A percentile compares a stretch with the other conserved stretches of the same genome.
Evolutionary conservation across 2,329 filamentous ascomycete genomes (phyloP).

Genomic region (Talaromyces sp.): DNA sequence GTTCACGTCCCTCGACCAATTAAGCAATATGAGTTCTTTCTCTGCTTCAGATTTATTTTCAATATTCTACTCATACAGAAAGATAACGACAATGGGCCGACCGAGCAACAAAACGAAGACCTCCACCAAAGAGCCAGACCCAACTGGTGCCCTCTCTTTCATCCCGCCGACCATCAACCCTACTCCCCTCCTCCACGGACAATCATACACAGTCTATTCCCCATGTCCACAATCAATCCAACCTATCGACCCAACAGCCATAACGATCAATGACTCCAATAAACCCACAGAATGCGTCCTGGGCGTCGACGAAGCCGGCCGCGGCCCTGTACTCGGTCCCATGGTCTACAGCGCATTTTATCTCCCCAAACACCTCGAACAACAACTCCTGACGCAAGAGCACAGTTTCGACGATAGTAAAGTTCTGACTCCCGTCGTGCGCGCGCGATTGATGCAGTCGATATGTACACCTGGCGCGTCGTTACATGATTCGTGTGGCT

Average conservation of each 20-base stretch:
- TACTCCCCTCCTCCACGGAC: slow-evolving; percentile 57
- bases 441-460: slow-evolving; percentile 65
- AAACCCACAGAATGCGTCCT: slow-evolving; percentile 64
- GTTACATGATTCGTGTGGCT: slow-evolving; percentile 67
- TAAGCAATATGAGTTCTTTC: slow-evolving; percentile 7
- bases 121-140: slow-evolving; percentile 22
- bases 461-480: slow-evolving; percentile 65
- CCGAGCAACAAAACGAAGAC: neutral
- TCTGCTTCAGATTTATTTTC: neutral
- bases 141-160: slow-evolving; percentile 43
- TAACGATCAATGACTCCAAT: slow-evolving; percentile 30
- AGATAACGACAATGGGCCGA: slow-evolving; percentile 6
- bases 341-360: slow-evolving; percentile 73
- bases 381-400: slow-evolving; percentile 69
- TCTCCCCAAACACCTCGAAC: slow-evolving; percentile 60
- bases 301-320: slow-evolving; percentile 89
- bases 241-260: slow-evolving; percentile 50
- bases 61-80: neutral
- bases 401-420: slow-evolving; percentile 96
- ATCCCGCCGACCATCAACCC: slow-evolving; percentile 67
- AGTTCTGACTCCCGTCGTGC: slow-evolving; percentile 75
- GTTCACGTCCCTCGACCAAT: slow-evolving; percentile 20
- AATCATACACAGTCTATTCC: slow-evolving; percentile 70
- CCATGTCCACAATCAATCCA: slow-evolving; percentile 50
- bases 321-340: slow-evolving; percentile 82